Evolutionary conservation across 1,284 basidiomycete genomes (phyloP).

Genomic region (Boletellus sp.): DNA sequence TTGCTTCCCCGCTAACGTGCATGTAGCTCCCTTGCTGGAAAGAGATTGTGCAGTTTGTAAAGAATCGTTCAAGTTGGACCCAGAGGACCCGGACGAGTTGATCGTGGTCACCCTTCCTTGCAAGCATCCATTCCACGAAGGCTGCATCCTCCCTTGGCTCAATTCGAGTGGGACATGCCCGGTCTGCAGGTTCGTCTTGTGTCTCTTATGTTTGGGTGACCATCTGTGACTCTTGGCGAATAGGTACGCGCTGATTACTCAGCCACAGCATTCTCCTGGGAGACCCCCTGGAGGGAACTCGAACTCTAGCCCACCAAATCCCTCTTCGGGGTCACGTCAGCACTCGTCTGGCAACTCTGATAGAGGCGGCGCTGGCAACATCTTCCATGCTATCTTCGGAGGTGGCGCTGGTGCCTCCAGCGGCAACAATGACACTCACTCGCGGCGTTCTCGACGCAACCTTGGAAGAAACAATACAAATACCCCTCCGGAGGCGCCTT

Average conservation of each 20-base stretch:
- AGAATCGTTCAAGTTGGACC: conserved; percentile 63
- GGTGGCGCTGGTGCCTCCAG: conserved; percentile 20
- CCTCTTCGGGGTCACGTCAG: conserved; percentile 17
- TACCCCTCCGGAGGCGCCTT: conserved; percentile 3
- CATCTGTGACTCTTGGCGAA: conserved; percentile 24
- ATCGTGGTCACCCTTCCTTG: conserved; percentile 72
- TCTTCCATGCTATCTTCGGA: conserved; percentile 30
- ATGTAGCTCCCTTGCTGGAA: conserved; percentile 51
- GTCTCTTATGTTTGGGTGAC: conserved; percentile 43
- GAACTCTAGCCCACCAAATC: conserved; percentile 10
- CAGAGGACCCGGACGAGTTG: conserved; percentile 69
- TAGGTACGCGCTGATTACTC: conserved; percentile 26
- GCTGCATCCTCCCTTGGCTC: conserved; percentile 80
- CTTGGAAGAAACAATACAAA: conserved; percentile 10
- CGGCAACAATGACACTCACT: conserved; percentile 9
- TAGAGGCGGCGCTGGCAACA: conserved; percentile 13
- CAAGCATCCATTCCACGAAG: conserved; percentile 77
- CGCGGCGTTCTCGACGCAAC: conserved; percentile 10
- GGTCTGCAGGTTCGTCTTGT: conserved; percentile 64
- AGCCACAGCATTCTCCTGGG: conserved; percentile 24
- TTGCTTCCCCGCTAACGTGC: conserved; percentile 5
- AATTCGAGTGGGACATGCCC: conserved; percentile 83
- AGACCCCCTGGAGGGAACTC: conserved; percentile 18
- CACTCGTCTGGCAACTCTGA: conserved; percentile 19
- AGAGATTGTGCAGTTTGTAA: conserved; percentile 79